Evolutionary conservation across 2,329 filamentous ascomycete species (phyloP), one percentile per base, ranked within the genome.

Genomic region (Coleophoma eucalyptorum): DNA sequence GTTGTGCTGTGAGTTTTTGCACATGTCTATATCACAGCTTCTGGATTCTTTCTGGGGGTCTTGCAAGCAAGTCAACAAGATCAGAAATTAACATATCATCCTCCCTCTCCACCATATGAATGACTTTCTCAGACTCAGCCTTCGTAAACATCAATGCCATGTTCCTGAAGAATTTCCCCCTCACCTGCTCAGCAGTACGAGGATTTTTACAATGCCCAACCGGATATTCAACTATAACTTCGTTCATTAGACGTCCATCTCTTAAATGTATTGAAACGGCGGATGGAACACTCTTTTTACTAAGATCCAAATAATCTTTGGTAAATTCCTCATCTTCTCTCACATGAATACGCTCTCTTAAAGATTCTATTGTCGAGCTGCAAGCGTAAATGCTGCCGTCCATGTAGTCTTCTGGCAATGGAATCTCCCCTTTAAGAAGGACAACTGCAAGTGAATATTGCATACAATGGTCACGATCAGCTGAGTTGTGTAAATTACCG

Each of bases 211-310:
- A 43, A 49, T 63, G 54, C 3, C 60, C 63, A 13, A 57, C 52
- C 0, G 71, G 69, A 59, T 71, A 74, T 53, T 75, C 59, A 6
- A 68, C 53, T 16, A 65, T 7, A 11, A 65, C 58, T 42, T 69
- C 65, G 6, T 60, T 51, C 19, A 67, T 40, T 3, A 46, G 44
- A 35, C 33, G 33, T 1, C 62, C 59, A 49, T 63, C 52, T 10
- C 43, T 41, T 12, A 69, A 48, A 16, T 50, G 15, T 4, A 69
- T 48, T 2, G 52, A 60, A 31, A 69, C 13, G 1, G 52, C 66
- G 35, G 53, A 57, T 2, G 59, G 57, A 11, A 62, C 54, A 50
- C 58, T 64, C 45, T 55, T 61, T 19, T 57, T 63, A 2, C 59
- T 52, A 26, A 54, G 35, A 45, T 67, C 50, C 11, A 58, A 46